Evolutionary conservation across 1,284 basidiomycete species (phyloP).

Genomic region (Pterulicium gracile): DNA sequence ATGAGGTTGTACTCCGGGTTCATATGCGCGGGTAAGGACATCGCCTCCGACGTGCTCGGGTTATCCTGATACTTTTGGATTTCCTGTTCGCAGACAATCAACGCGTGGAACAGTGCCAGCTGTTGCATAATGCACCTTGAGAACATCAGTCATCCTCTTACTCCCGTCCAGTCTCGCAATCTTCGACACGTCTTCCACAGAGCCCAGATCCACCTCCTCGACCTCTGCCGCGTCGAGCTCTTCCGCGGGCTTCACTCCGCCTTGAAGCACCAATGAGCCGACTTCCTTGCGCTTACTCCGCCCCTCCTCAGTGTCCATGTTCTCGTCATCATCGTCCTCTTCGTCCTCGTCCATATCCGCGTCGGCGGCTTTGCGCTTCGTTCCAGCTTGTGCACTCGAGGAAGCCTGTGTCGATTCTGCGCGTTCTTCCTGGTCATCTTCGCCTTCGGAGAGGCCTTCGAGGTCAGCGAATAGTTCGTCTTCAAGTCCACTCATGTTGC

Average conservation of each 20-base stretch:
- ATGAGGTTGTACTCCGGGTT: slow-evolving; percentile 96
- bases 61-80: slow-evolving; percentile 78
- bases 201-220: slow-evolving; percentile 80
- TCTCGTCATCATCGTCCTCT: slow-evolving; percentile 32
- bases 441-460: slow-evolving; percentile 62
- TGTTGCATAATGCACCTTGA: slow-evolving; percentile 44
- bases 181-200: slow-evolving; percentile 74
- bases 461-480: slow-evolving; percentile 86
- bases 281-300: slow-evolving; percentile 28
- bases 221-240: slow-evolving; percentile 91
- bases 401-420: slow-evolving; percentile 18
- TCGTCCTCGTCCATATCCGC: slow-evolving; percentile 31
- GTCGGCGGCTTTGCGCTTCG: slow-evolving; percentile 54
- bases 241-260: slow-evolving; percentile 86
- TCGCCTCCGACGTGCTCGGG: slow-evolving; percentile 69
- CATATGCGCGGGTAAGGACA: slow-evolving; percentile 73
- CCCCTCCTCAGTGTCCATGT: slow-evolving; percentile 30
- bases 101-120: background rate
- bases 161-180: slow-evolving; percentile 86
- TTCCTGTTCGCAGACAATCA: slow-evolving; percentile 39
- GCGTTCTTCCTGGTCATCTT: slow-evolving; percentile 32
- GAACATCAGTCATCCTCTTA: slow-evolving; percentile 76
- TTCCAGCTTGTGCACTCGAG: slow-evolving; percentile 22
- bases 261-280: slow-evolving; percentile 71
- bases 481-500: slow-evolving; percentile 62